Percentiles rank a stretch among this genome's conserved stretches.
Conservation (phyloP, 176 grass and related monocot genomes). For the Neostapfia colusana region DNA sequence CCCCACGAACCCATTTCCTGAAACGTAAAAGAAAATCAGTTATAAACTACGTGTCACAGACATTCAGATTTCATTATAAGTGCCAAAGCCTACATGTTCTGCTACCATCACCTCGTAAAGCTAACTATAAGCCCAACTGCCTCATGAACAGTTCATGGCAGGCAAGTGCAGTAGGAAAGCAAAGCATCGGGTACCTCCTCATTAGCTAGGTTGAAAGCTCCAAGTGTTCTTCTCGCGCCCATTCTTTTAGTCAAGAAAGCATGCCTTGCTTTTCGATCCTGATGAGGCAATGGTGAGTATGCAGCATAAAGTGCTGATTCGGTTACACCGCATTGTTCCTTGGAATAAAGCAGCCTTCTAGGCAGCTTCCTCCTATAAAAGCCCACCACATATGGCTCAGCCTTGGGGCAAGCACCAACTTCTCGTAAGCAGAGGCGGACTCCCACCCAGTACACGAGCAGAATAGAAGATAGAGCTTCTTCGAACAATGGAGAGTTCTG, state of each 20-base stretch:
- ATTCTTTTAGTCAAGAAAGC: slow-evolving; percentile 39
- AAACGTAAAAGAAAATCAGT: slow-evolving; percentile 7
- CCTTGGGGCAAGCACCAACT: slow-evolving; percentile 34
- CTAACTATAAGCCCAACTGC: slow-evolving; percentile 41
- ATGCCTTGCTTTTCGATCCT: slow-evolving; percentile 40
- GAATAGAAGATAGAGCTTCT: slow-evolving; percentile 1
- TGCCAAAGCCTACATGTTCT: slow-evolving; percentile 33
- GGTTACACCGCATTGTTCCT: slow-evolving; percentile 45
- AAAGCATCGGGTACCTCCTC: slow-evolving; percentile 26
- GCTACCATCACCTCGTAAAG: slow-evolving; percentile 34
- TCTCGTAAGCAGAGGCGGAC: slow-evolving; percentile 39
- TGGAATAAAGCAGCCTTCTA: slow-evolving; percentile 51
- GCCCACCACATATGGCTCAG: slow-evolving; percentile 20
- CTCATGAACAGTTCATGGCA: slow-evolving; percentile 9
- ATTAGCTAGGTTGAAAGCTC: slow-evolving; percentile 35
- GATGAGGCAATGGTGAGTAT: slow-evolving; percentile 55
- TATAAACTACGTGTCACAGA: slow-evolving; percentile 8
- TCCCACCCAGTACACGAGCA: slow-evolving; percentile 4
- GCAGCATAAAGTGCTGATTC: slow-evolving; percentile 50
- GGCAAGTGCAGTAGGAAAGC: slow-evolving; percentile 32
- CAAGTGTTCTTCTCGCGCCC: slow-evolving; percentile 34
- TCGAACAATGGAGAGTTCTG: slow-evolving; percentile 42
- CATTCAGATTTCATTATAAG: slow-evolving; percentile 24
- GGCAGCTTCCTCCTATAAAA: slow-evolving; percentile 46
- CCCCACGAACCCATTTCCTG: slow-evolving; percentile 10